phyloP scores from a whole-genome alignment of 768 basidiomycete species.

The Boletus edulis region DNA sequence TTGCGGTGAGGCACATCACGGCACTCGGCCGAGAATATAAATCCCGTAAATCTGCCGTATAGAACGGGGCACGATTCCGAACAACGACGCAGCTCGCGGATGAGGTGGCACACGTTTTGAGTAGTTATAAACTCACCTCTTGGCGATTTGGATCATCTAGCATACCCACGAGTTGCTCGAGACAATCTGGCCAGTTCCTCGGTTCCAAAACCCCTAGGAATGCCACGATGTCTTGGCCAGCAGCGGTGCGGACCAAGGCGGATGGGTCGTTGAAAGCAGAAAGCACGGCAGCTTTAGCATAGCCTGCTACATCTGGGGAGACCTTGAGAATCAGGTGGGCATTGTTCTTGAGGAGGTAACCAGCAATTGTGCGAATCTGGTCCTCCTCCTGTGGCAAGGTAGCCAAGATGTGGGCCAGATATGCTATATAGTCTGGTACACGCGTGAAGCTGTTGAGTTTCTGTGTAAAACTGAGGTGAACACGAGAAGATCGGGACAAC shows the following conservation, averaged over 20 bases:
- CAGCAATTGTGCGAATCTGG: slow-evolving; percentile 92
- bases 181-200: slow-evolving; percentile 92
- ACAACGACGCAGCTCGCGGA: slow-evolving; percentile 3
- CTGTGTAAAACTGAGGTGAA: slow-evolving; percentile 38
- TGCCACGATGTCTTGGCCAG: slow-evolving; percentile 88
- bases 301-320: slow-evolving; percentile 62
- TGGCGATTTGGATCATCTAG: slow-evolving; percentile 80
- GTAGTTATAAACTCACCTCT: slow-evolving; percentile 63
- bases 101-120: not conserved
- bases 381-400: slow-evolving; percentile 81
- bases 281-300: slow-evolving; percentile 74
- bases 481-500: slow-evolving; percentile 14
- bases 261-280: slow-evolving; percentile 79
- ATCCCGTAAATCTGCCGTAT: slow-evolving; percentile 6
- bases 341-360: slow-evolving; percentile 96
- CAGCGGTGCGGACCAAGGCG: slow-evolving; percentile 90
- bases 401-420: slow-evolving; percentile 92
- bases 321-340: slow-evolving; percentile 72
- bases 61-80: not conserved
- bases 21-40: not conserved
- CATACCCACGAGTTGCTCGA: slow-evolving; percentile 78
- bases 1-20: slow-evolving; percentile 1
- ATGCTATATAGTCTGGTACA: slow-evolving; percentile 91
- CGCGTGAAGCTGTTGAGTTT: slow-evolving; percentile 87
- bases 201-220: slow-evolving; percentile 88